Conservation (phyloP, 495 filamentous ascomycete species). For the Tuber aestivum region DNA sequence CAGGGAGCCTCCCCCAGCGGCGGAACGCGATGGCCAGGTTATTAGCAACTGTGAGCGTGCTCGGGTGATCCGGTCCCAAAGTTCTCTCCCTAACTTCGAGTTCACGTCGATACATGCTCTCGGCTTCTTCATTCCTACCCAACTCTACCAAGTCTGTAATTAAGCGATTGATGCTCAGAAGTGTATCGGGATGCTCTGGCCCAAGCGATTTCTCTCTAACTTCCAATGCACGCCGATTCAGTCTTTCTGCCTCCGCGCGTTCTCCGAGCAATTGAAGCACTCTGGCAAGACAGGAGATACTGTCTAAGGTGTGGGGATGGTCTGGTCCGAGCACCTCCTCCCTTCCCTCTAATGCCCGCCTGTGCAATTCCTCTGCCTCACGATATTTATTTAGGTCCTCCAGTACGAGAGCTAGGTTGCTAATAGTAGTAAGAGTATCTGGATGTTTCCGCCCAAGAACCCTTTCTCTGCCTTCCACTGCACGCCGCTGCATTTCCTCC, state of each 20-base stretch:
- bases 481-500: slow-evolving; percentile 31
- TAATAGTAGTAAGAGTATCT: slow-evolving; percentile 40
- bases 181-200: slow-evolving; percentile 15
- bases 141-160: slow-evolving; percentile 10
- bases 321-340: slow-evolving; percentile 39
- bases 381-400: slow-evolving; percentile 40
- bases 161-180: slow-evolving; percentile 17
- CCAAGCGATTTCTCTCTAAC: slow-evolving; percentile 15
- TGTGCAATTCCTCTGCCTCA: slow-evolving; percentile 44
- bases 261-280: background rate
- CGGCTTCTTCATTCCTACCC: slow-evolving; percentile 7
- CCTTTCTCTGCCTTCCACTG: slow-evolving; percentile 31
- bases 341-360: slow-evolving; percentile 32
- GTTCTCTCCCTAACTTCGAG: slow-evolving; percentile 5
- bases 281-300: slow-evolving; percentile 10
- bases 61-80: slow-evolving; percentile 15
- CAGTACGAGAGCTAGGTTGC: slow-evolving; percentile 39
- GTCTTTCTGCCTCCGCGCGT: slow-evolving; percentile 2
- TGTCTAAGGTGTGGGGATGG: slow-evolving; percentile 28
- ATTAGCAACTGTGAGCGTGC: slow-evolving; percentile 21
- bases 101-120: slow-evolving; percentile 5
- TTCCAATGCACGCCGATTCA: slow-evolving; percentile 12
- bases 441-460: slow-evolving; percentile 41
- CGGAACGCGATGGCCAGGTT: slow-evolving; percentile 40
- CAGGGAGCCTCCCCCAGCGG: slow-evolving; percentile 41